Evolutionary conservation across 345 rosid genomes (phyloP).

Genomic region (Euphorbia pulcherrima): DNA sequence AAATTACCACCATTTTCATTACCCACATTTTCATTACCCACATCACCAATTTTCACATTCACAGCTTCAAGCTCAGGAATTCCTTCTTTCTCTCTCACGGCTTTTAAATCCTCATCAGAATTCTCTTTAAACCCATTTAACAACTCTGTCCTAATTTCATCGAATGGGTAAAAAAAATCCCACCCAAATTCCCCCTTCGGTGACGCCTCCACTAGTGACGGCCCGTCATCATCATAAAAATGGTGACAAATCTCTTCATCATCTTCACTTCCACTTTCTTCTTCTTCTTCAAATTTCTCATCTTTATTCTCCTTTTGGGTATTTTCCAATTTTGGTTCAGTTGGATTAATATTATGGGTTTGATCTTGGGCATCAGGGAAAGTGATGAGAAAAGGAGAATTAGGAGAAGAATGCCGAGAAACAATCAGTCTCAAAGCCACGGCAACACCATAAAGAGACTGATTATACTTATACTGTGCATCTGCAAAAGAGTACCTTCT

Average conservation of each 20-base stretch:
- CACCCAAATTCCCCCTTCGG: slow-evolving; percentile 24
- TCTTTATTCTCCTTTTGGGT: slow-evolving; percentile 11
- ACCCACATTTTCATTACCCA: slow-evolving; percentile 5
- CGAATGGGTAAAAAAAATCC: slow-evolving; percentile 42
- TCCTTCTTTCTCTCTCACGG: slow-evolving; percentile 32
- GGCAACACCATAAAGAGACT: slow-evolving; percentile 36
- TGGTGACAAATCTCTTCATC: slow-evolving; percentile 21
- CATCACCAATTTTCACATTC: slow-evolving; percentile 13
- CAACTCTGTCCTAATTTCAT: slow-evolving; percentile 19
- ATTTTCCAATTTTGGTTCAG: slow-evolving; percentile 14
- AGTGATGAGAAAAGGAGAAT: slow-evolving; percentile 38
- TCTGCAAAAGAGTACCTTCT: slow-evolving; percentile 37
- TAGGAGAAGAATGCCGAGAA: slow-evolving; percentile 34
- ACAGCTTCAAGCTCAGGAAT: slow-evolving; percentile 35
- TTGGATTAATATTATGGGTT: slow-evolving; percentile 13
- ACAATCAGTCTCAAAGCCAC: slow-evolving; percentile 39
- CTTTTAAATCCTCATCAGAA: slow-evolving; percentile 25
- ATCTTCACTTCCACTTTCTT: slow-evolving; percentile 16
- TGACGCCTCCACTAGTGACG: slow-evolving; percentile 18
- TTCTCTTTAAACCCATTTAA: slow-evolving; percentile 12
- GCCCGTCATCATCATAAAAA: slow-evolving; percentile 22
- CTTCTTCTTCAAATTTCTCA: slow-evolving; percentile 6
- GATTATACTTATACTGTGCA: slow-evolving; percentile 41
- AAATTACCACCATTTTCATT: slow-evolving; percentile 10
- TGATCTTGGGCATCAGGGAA: slow-evolving; percentile 17